phyloP scores from a whole-genome alignment of 139 green algal species.

The Marvania coccoides region DNA sequence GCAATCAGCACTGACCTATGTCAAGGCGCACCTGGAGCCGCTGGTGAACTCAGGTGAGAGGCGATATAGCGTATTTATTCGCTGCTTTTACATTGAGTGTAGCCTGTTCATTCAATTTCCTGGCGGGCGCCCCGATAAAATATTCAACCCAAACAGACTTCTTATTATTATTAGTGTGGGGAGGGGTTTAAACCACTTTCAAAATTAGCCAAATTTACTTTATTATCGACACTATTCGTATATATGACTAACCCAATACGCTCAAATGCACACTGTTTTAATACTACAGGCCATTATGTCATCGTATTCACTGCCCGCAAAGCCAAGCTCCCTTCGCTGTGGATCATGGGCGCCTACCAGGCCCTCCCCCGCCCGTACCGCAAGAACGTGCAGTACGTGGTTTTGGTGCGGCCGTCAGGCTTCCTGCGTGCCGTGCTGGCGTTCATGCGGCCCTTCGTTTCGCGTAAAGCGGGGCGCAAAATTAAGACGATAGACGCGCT shows the following conservation, averaged over 20 bases:
- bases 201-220: too few relatives aligned
- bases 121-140: too few relatives aligned
- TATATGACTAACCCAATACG: too few relatives aligned
- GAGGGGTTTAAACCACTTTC: too few relatives aligned
- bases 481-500: slow-evolving; percentile 57
- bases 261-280: too few relatives aligned
- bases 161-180: too few relatives aligned
- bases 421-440: slow-evolving; percentile 46
- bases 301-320: slow-evolving; percentile 29
- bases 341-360: slow-evolving; percentile 62
- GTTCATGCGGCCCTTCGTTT: slow-evolving; percentile 58
- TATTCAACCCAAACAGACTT: too few relatives aligned
- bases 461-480: slow-evolving; percentile 55
- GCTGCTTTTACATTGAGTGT: too few relatives aligned
- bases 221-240: too few relatives aligned
- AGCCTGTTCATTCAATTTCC: too few relatives aligned
- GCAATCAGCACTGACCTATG: slow-evolving; percentile 12
- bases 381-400: slow-evolving; percentile 73
- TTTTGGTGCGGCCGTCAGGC: slow-evolving; percentile 58
- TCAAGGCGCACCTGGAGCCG: slow-evolving; percentile 41
- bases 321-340: slow-evolving; percentile 41
- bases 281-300: slow-evolving; percentile 42
- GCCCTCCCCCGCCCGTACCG: slow-evolving; percentile 50
- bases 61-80: too few relatives aligned
- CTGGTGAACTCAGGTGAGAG: slow-evolving; percentile 56